Evolutionary conservation across 148 eudicot species (phyloP).

Genomic region (Rhododendron williamsianum): DNA sequence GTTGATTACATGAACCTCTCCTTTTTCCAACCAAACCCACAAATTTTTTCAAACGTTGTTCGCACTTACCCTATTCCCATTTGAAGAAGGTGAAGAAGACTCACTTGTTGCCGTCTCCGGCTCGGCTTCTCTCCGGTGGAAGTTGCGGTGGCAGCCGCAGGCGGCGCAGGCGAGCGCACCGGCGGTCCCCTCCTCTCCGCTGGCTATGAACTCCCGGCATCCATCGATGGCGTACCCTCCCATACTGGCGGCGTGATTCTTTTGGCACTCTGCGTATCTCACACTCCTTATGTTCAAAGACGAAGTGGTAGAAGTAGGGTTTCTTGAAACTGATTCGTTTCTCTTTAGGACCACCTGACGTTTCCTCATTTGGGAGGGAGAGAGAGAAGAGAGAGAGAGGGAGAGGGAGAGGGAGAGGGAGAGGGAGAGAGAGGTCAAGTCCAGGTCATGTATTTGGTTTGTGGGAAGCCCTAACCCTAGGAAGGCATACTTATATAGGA

Average conservation of each 20-base stretch:
- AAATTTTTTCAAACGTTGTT: background rate
- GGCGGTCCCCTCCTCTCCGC: constrained; percentile 45
- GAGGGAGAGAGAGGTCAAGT: background rate
- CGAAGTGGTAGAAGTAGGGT: constrained; percentile 12
- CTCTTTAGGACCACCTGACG: constrained; percentile 26
- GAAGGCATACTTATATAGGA: constrained; percentile 25
- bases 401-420: background rate
- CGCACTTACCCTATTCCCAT: background rate
- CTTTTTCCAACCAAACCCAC: background rate
- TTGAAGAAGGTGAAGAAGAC: constrained; percentile 19
- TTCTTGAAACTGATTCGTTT: constrained; percentile 23
- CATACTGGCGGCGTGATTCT: constrained; percentile 69
- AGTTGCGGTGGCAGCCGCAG: constrained; percentile 83
- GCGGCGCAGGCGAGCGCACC: constrained; percentile 67
- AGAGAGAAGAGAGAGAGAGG: constrained; percentile 5
- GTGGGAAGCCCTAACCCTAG: constrained; percentile 29
- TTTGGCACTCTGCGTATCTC: constrained; percentile 58
- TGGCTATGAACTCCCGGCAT: constrained; percentile 86
- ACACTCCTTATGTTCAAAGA: constrained; percentile 20
- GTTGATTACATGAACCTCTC: background rate
- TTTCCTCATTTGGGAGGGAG: constrained; percentile 23
- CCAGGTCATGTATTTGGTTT: background rate
- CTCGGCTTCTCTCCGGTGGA: constrained; percentile 58
- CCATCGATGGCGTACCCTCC: constrained; percentile 79
- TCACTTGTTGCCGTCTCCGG: constrained; percentile 24